Percentiles rank a stretch among this genome's conserved stretches.
phyloP scores from a whole-genome alignment of 495 filamentous ascomycete genomes.

The Hypoxylon cercidicola region DNA sequence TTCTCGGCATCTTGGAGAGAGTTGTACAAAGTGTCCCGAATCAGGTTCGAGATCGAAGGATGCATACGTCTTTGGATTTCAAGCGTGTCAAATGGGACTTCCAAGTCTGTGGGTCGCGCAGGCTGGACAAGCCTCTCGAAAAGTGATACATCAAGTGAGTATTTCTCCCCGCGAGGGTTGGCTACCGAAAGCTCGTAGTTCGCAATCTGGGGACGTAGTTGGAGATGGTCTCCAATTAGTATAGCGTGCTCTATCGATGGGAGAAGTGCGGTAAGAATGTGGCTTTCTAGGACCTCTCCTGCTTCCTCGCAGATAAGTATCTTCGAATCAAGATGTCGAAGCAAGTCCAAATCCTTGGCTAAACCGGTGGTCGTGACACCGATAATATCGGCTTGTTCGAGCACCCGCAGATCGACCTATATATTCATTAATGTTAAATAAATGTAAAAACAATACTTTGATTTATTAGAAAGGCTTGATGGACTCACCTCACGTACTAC shows the following conservation, averaged over 20 bases:
- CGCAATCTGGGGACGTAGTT: constrained; percentile 74
- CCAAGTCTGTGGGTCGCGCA: constrained; percentile 37
- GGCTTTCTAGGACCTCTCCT: constrained; percentile 77
- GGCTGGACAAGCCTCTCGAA: constrained; percentile 74
- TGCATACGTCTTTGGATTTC: constrained; percentile 80
- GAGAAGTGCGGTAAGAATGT: constrained; percentile 72
- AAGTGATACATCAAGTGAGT: constrained; percentile 70
- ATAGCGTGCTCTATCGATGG: constrained; percentile 77
- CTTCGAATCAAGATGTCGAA: constrained; percentile 69
- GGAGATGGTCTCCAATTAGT: constrained; percentile 79
- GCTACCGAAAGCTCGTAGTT: constrained; percentile 70
- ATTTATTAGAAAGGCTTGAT: neutral
- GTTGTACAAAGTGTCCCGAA: constrained; percentile 69
- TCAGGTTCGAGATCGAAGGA: constrained; percentile 70
- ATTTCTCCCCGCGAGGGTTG: constrained; percentile 63
- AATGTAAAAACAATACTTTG: neutral
- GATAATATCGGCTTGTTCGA: constrained; percentile 69
- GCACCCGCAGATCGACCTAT: constrained; percentile 62
- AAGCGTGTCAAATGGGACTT: constrained; percentile 65
- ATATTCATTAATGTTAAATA: neutral
- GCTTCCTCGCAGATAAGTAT: constrained; percentile 81
- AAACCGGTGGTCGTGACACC: constrained; percentile 79
- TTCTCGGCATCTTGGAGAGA: constrained; percentile 62
- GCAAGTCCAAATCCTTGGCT: constrained; percentile 68
- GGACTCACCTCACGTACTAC: constrained; percentile 42